Percentiles rank a stretch among this genome's conserved stretches.
Evolutionary conservation across 225 moss, liverwort and hornwort species (phyloP).

Genomic region (Antitrichia curtipendula): DNA sequence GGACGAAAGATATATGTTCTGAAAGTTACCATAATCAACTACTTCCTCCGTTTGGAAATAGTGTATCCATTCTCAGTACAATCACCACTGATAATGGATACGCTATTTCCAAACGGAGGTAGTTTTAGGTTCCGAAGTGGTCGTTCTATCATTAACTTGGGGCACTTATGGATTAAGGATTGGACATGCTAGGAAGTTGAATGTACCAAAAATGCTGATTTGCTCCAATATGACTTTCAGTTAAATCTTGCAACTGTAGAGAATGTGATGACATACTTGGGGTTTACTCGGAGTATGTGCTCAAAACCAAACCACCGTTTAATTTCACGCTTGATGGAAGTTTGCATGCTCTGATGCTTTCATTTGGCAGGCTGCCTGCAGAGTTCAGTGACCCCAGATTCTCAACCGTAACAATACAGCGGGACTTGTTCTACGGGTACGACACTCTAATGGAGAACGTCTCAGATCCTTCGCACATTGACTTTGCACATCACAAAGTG

Average conservation of each 20-base stretch:
- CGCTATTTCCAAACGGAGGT: too few species aligned
- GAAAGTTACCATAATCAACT: not conserved
- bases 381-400: constrained; percentile 68
- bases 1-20: not conserved
- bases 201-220: not conserved
- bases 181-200: not conserved
- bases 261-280: not conserved
- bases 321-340: not conserved
- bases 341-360: not conserved
- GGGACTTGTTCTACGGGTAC: constrained; percentile 88
- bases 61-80: too few species aligned
- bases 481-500: constrained; percentile 97
- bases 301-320: not conserved
- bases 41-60: too few species aligned
- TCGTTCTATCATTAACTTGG: not conserved
- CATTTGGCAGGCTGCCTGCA: constrained; percentile 57
- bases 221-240: not conserved
- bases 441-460: constrained; percentile 99
- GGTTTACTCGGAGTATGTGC: not conserved
- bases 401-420: constrained; percentile 86
- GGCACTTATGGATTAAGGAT: not conserved
- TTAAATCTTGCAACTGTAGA: not conserved
- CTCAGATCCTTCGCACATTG: constrained; percentile 94
- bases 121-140: too few species aligned
- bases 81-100: too few species aligned